Evolutionary conservation across 108 stramenopile species (phyloP), one percentile per base, ranked within the genome.

Genomic region (Skeletonema potamos): DNA sequence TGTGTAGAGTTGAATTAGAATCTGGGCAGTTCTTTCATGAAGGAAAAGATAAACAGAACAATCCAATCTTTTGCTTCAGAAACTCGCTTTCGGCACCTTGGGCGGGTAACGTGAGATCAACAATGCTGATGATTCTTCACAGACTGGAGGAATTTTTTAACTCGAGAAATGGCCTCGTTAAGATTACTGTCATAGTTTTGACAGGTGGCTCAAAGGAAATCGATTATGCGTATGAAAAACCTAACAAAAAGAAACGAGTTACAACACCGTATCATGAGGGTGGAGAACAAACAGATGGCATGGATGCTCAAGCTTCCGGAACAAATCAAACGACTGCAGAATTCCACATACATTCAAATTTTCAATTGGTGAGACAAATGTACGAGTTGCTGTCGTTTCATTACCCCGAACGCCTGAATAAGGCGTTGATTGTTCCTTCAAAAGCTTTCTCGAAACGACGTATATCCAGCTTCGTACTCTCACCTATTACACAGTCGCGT

Each of bases 51-150:
- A 54, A 61, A 22, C 29, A 62, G 26, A 85, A 85, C 12, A 79
- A 86, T 64, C 89, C 87, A 1, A 79, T 93, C 0, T 90, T 90
- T 54, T 90, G 89, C 64, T 93, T 89, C 64, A 83, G 86, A n/a
- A 84, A 84, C 54, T 76, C 86, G 74, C 81, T 85, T 26, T 54
- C 67, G 11, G 86, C 86, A 34, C 87, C 83, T 12, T 93, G 89
- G 89, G 64, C 86, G 34, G 64, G 75, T 26, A 76, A 93, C 54
- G 65, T 61, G 27, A 76, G 86, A 54, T 87, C 92, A 11, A 48
- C 81, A 7, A 66, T 90, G 13, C 12, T 77, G 20, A 83, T 89
- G 54, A 64, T 84, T 1, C 27, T 93, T 24, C 80, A 83, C 62
- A 77, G 88, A 57, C 58, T 90, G 12, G 89, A 93, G n/a, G 60